Base-by-base conservation (phyloP, 2,329 filamentous ascomycete genomes). In the Cordyceps fumosorosea region DNA sequence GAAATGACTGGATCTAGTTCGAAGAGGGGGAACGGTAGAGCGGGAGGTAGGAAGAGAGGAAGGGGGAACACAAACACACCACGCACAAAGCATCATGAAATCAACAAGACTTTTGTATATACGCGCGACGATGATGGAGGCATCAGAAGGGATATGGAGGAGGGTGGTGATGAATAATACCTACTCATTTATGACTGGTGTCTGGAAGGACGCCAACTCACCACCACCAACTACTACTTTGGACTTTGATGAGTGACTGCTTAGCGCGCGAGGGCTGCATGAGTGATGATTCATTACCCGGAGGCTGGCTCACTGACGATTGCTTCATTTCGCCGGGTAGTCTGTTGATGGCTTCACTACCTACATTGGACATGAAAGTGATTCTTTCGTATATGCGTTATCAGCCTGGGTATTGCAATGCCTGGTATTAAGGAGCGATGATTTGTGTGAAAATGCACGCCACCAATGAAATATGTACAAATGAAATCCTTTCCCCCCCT, bases 91-190 rank as follows among this genome's bases (percentile, higher is more conserved):
- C 40, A 44, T 44, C 40, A 59, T n/a, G n/a, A 22, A 22, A 11
- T 47, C 11, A 22, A 44, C 29, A 47, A 42, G 45, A 42, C 37
- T 59, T 59, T 59, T 59, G 47, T 59, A 52, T 59, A 59, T 51
- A 59, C 44, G 24, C 34, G 47, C 18, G 20, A 51, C 16, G 34
- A 48, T 52, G 18, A 52, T 52, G 52, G 32, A 37, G 51, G 8
- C 29, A 7, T 29, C 29, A 29, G 29, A 29, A 7, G 10, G 11
- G 10, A 11, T 29, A 7, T 29, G 54, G n/a, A 26, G 42, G 42
- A 8, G 47, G 22, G 7, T 52, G 56, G 42, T 12, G 42, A 57
- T 29, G 56, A 34, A 44, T 59, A 59, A 59, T 59, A 52, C n/a
- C 56, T 52, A 44, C 14, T 20, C 14, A 29, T 42, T 59, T 52